Evolutionary conservation across 306 rosid genomes (phyloP), one percentile per base, ranked within the genome.

Genomic region (Quillaja saponaria): DNA sequence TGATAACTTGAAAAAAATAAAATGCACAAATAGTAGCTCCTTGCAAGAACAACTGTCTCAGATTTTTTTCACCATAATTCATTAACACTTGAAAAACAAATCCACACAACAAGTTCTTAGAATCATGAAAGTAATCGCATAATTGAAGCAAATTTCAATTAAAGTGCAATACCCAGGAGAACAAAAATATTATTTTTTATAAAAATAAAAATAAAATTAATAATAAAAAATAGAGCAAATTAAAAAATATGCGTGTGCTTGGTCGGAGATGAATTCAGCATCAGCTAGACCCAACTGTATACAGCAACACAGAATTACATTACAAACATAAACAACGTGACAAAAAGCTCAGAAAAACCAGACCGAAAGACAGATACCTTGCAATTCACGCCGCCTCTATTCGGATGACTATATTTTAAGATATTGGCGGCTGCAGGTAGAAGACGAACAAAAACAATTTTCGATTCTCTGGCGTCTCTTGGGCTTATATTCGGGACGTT

Each of bases 301-400:
- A 12, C 12, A 33, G 31, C 34, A 53, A 25, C 7, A 54, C 13
- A n/a, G 8, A 39, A 49, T 38, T 41, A 28, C 19, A 54, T 54
- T 54, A 31, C 40, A 28, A 31, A 0, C 39, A n/a, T 33, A 46
- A 25, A 48, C 8, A 67, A 38, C 16, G 7, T 47, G 33, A 45
- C 28, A 28, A 46, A 16, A 42, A 11, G 48, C 3, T 13, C 13
- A 42, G 16, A 25, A 56, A 33, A 49, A 16, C 31, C n/a, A 54
- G 21, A 34, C 34, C 3, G 53, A 35, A 54, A 46, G 21, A 35
- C 49, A 46, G 21, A 21, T 58, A 76, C 90, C 78, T 72, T 13
- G 47, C 34, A 72, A 61, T 54, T 74, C 49, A 65, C 67, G 74
- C 68, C 11, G 64, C 50, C 1, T 35, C 39, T 44, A 3, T 28